phyloP scores from a whole-genome alignment of 768 basidiomycete species.

The Mrakia hoshinonis region DNA sequence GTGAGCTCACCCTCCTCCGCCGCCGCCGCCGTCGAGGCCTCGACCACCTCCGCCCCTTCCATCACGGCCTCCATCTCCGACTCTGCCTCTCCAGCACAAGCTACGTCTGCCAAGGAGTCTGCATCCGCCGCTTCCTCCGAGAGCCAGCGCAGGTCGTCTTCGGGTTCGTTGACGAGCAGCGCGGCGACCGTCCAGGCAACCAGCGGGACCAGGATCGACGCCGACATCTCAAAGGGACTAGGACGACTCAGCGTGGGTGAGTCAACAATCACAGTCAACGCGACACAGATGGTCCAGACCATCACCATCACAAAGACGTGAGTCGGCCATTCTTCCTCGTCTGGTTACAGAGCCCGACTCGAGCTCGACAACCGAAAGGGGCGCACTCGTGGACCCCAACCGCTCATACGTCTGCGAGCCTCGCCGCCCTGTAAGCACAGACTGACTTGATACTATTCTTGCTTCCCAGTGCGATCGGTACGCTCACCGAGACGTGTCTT shows the following conservation, averaged over 20 bases:
- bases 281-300: background rate
- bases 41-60: too few species aligned
- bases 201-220: background rate
- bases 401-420: background rate
- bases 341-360: background rate
- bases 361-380: background rate
- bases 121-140: background rate
- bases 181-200: background rate
- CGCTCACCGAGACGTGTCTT: slow-evolving; percentile 3
- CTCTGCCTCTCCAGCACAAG: too few species aligned
- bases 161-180: background rate
- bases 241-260: background rate
- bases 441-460: background rate
- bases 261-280: background rate
- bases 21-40: too few species aligned
- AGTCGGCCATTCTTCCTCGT: background rate
- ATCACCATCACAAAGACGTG: slow-evolving; percentile 5
- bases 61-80: too few species aligned
- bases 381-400: background rate
- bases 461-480: background rate
- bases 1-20: too few species aligned
- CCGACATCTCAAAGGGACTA: background rate
- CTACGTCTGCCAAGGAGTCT: background rate
- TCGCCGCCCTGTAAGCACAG: background rate
- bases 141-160: background rate